phyloP scores from a whole-genome alignment of 345 rosid species.

The Eucalyptus grandis region DNA sequence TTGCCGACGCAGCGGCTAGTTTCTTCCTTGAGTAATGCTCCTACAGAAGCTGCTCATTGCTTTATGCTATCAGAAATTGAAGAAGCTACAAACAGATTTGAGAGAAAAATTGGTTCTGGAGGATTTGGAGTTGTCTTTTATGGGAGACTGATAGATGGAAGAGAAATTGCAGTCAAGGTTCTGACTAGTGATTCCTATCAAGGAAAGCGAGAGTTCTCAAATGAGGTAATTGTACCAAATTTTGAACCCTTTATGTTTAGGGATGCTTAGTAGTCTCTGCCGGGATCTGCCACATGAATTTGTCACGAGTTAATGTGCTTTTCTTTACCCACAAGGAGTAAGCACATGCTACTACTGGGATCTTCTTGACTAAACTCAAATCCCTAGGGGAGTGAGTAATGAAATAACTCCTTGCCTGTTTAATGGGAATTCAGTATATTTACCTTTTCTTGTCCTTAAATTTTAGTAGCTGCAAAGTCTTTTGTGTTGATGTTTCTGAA shows the following conservation, averaged over 20 bases:
- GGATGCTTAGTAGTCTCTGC: background rate
- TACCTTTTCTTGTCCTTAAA: background rate
- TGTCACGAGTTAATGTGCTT: background rate
- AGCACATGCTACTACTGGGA: background rate
- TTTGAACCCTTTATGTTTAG: background rate
- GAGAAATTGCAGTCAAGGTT: conserved; percentile 92
- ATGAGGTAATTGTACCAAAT: conserved; percentile 49
- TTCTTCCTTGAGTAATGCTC: conserved; percentile 53
- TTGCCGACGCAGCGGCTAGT: conserved; percentile 35
- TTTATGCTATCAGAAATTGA: conserved; percentile 66
- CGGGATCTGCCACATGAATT: background rate
- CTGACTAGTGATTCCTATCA: conserved; percentile 75
- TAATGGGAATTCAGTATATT: background rate
- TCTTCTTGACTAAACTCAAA: background rate
- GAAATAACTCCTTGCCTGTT: background rate
- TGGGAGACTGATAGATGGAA: conserved; percentile 76
- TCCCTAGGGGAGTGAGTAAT: background rate
- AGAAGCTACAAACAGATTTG: conserved; percentile 65
- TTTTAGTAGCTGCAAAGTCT: background rate
- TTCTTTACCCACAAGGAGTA: background rate
- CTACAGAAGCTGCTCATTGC: conserved; percentile 75
- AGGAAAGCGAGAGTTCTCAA: conserved; percentile 87
- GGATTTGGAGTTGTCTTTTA: conserved; percentile 95
- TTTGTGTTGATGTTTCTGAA: background rate
- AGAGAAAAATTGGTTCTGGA: conserved; percentile 92